Conservation (phyloP, 306 rosid species). For the Quercus gilva region DNA sequence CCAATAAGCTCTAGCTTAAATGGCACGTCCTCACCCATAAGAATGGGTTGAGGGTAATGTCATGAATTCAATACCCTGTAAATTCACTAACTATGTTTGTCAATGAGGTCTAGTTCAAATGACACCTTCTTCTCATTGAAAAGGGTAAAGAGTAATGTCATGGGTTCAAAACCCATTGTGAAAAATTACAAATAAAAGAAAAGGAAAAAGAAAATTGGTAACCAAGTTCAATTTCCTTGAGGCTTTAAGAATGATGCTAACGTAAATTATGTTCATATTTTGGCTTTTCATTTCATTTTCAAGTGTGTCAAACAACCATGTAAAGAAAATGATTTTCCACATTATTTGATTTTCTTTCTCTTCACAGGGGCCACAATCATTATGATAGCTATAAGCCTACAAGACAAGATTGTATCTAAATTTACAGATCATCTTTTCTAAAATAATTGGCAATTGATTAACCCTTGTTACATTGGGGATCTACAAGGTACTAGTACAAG, state of each 20-base stretch:
- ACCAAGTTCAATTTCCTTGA: background rate
- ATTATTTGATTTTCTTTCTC: background rate
- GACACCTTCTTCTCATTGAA: too few species aligned
- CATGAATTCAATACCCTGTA: too few species aligned
- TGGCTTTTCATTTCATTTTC: background rate
- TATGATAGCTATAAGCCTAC: background rate
- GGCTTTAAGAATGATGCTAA: background rate
- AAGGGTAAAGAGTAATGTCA: too few species aligned
- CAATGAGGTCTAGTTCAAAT: too few species aligned
- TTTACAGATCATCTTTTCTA: background rate
- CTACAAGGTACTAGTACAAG: too few species aligned
- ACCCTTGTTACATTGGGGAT: too few species aligned
- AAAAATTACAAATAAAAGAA: too few species aligned
- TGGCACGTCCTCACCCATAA: too few species aligned
- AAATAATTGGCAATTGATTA: background rate
- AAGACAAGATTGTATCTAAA: background rate
- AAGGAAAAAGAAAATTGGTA: too few species aligned
- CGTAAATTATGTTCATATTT: background rate
- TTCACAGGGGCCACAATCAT: background rate
- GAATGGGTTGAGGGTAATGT: too few species aligned
- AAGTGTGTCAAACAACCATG: background rate
- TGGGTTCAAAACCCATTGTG: too few species aligned
- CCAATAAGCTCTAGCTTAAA: too few species aligned
- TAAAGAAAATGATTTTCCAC: background rate
- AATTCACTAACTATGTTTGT: background rate